These are phyloP conservation scores for Podospora bellae-mahoneyi DNA, from an alignment of 495 filamentous ascomycete species.

Conservation along the genomic window DNA sequence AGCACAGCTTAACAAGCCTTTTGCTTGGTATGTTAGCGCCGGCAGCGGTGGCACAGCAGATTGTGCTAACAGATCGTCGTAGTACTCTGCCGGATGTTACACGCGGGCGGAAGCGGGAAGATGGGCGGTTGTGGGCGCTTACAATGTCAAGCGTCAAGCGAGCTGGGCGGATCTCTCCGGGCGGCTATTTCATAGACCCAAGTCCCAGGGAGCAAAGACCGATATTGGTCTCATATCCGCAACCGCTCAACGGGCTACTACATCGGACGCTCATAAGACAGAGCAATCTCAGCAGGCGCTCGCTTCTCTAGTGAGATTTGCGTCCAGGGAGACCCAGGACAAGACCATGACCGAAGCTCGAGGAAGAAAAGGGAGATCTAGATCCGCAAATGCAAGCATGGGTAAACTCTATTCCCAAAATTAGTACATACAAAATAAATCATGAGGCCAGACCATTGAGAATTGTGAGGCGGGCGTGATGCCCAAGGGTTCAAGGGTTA, in stretches of 20 bases:
- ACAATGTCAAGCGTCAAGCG: background rate
- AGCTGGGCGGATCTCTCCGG: background rate
- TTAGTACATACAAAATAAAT: background rate
- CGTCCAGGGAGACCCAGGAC: constrained; percentile 10
- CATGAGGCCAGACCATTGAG: background rate
- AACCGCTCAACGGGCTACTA: constrained; percentile 18
- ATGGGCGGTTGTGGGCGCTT: constrained; percentile 2
- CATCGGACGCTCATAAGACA: constrained; percentile 24
- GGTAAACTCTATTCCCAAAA: constrained; percentile 15
- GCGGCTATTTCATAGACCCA: constrained; percentile 11
- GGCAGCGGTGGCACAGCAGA: background rate
- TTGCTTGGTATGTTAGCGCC: constrained; percentile 2
- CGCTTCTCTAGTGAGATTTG: constrained; percentile 13
- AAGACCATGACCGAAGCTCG: background rate
- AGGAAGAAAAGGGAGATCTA: constrained; percentile 15
- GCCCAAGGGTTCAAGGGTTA: background rate
- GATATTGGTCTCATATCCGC: constrained; percentile 6
- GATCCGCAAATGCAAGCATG: constrained; percentile 18
- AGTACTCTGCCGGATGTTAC: background rate
- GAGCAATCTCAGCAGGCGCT: constrained; percentile 36
- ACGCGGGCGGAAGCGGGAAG: constrained; percentile 1
- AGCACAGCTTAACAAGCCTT: background rate
- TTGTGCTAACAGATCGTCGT: background rate
- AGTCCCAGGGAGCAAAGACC: background rate
- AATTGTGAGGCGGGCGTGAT: background rate